Percentiles rank a stretch among this genome's conserved stretches.
Evolutionary conservation across 164 flowering plant species (phyloP).

Genomic region (Vitis riparia): DNA sequence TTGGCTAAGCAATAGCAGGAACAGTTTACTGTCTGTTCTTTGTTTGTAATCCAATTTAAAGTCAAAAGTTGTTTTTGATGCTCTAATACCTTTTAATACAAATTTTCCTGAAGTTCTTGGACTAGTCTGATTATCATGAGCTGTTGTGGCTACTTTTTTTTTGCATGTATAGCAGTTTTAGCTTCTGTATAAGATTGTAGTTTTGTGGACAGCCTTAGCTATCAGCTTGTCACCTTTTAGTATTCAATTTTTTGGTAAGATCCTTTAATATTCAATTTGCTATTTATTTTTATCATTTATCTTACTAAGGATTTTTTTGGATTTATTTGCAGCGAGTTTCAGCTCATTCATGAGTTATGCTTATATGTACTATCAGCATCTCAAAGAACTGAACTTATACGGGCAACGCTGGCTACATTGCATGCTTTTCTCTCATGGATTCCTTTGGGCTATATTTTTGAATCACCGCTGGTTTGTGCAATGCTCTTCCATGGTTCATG

Average conservation of each 20-base stretch:
- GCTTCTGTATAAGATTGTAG: no score
- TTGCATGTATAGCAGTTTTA: no score
- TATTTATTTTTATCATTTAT: not conserved
- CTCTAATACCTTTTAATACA: no score
- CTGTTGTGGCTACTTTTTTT: no score
- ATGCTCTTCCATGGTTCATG: not conserved
- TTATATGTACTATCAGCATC: constrained; percentile 94
- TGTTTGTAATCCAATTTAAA: no score
- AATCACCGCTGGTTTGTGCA: constrained; percentile 86
- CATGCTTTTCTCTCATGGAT: constrained; percentile 99
- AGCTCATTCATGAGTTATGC: constrained; percentile 98
- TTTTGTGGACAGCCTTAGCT: no score
- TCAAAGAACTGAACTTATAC: constrained; percentile 89
- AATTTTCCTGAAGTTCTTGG: no score
- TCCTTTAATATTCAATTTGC: not conserved
- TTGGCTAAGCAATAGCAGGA: no score
- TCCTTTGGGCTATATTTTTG: constrained; percentile 96
- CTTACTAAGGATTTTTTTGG: constrained; percentile 7
- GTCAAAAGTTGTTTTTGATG: no score
- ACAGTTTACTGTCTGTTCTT: no score
- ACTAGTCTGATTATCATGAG: no score
- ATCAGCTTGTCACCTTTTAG: not conserved
- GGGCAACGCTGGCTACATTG: constrained; percentile 90
- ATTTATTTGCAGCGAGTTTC: constrained; percentile 78
- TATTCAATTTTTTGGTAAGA: not conserved